These are phyloP conservation scores for Metschnikowia colocasiae DNA, from an alignment of 805 yeast species.

Conservation along the genomic window DNA sequence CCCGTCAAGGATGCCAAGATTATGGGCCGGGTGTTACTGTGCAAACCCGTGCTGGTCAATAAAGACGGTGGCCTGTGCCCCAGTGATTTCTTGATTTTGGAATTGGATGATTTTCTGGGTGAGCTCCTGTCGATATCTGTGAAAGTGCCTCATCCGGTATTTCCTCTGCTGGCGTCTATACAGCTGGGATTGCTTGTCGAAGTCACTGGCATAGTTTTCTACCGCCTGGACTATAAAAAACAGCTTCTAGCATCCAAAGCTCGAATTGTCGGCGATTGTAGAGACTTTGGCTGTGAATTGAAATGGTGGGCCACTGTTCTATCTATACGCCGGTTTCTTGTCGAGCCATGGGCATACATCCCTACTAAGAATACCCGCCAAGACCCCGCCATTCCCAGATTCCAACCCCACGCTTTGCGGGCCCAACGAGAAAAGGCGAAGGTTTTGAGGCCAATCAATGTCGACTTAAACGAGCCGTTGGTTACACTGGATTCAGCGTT, in stretches of 20 bases:
- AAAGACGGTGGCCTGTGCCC: constrained; percentile 3
- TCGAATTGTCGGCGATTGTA: constrained; percentile 14
- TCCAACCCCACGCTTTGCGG: constrained; percentile 83
- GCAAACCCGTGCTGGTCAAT: constrained; percentile 2
- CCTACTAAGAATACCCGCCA: not conserved
- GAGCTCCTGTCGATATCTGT: constrained; percentile 25
- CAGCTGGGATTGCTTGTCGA: constrained; percentile 26
- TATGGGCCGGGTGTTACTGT: constrained; percentile 26
- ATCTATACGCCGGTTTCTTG: constrained; percentile 19
- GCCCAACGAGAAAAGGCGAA: constrained; percentile 73
- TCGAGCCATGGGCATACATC: constrained; percentile 26
- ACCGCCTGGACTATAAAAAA: constrained; percentile 5
- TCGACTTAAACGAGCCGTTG: not conserved
- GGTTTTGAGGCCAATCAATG: not conserved
- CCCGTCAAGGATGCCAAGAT: constrained; percentile 28
- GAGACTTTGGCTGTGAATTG: constrained; percentile 25
- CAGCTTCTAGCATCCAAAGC: constrained; percentile 11
- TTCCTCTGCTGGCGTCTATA: constrained; percentile 16
- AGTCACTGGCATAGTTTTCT: constrained; percentile 20
- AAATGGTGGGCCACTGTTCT: constrained; percentile 28
- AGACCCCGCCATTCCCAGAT: constrained; percentile 25
- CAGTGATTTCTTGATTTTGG: constrained; percentile 17
- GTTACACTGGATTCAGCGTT: not conserved
- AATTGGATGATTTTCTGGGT: constrained; percentile 37
- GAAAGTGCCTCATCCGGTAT: constrained; percentile 14